Conservation (phyloP, 2,329 filamentous ascomycete species). For the Chalaropsis thielavioides region DNA sequence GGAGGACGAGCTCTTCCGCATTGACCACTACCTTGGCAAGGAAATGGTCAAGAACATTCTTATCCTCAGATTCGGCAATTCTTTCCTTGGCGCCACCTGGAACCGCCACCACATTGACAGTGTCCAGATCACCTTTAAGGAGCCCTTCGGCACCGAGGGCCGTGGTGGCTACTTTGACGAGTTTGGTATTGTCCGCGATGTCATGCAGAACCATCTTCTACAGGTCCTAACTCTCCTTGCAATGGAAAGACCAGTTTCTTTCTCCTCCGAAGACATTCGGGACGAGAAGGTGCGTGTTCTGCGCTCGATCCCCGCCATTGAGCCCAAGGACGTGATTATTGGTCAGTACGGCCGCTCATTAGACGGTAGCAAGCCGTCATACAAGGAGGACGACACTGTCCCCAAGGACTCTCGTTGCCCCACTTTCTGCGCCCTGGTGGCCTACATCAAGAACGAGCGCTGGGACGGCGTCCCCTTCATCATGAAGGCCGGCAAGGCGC, state of each 20-base stretch:
- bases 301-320: constrained; percentile 80
- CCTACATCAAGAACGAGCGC: constrained; percentile 98
- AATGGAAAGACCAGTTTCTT: constrained; percentile 97
- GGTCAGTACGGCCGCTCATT: constrained; percentile 95
- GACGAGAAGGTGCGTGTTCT: constrained; percentile 98
- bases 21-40: constrained; percentile 98
- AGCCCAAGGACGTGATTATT: constrained; percentile 99
- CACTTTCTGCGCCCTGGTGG: constrained; percentile 93
- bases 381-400: constrained; percentile 97
- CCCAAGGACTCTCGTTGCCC: constrained; percentile 95
- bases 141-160: constrained; percentile 95
- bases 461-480: constrained; percentile 99
- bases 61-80: constrained; percentile 94
- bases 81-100: constrained; percentile 97
- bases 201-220: constrained; percentile 98
- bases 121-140: constrained; percentile 98
- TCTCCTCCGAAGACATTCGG: constrained; percentile 94
- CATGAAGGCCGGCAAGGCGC: constrained; percentile 94
- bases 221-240: constrained; percentile 91
- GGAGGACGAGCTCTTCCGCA: constrained; percentile 97
- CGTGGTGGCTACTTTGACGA: constrained; percentile 98
- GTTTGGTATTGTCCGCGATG: constrained; percentile 97
- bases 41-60: constrained; percentile 99
- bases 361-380: constrained; percentile 89
- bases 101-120: constrained; percentile 99